Conservation (phyloP, 768 basidiomycete genomes). For the Pleurotus platypus region DNA sequence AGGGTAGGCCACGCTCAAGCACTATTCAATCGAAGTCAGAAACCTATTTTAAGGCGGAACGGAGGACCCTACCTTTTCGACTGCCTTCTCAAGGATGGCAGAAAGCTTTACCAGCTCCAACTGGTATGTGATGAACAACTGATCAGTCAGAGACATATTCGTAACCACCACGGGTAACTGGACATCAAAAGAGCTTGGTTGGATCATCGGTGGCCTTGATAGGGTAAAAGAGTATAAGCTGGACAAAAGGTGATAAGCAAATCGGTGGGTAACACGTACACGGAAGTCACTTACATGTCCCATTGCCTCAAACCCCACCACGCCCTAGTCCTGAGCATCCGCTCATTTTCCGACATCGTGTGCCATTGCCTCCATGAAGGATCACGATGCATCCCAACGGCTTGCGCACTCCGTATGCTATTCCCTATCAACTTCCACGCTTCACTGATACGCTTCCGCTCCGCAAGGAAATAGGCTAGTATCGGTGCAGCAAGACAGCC, state of each 20-base stretch:
- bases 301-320: constrained; percentile 42
- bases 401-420: constrained; percentile 34
- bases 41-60: background rate
- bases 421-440: constrained; percentile 44
- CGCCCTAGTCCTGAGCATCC: constrained; percentile 32
- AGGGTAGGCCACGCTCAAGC: constrained; percentile 30
- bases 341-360: constrained; percentile 40
- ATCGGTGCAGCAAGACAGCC: constrained; percentile 43
- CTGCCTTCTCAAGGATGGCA: constrained; percentile 35
- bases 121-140: constrained; percentile 27
- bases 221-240: constrained; percentile 42
- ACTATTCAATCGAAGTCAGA: constrained; percentile 19
- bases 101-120: constrained; percentile 32
- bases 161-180: constrained; percentile 24
- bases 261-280: background rate
- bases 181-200: constrained; percentile 33
- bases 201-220: constrained; percentile 41
- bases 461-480: constrained; percentile 41
- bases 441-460: constrained; percentile 45
- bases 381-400: constrained; percentile 42
- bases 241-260: constrained; percentile 9
- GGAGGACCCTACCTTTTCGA: constrained; percentile 31
- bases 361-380: constrained; percentile 38
- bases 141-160: constrained; percentile 30
- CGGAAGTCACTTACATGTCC: constrained; percentile 33